Conservation (phyloP, 352 stramenopile genomes). For the Phytophthora sp. region DNA sequence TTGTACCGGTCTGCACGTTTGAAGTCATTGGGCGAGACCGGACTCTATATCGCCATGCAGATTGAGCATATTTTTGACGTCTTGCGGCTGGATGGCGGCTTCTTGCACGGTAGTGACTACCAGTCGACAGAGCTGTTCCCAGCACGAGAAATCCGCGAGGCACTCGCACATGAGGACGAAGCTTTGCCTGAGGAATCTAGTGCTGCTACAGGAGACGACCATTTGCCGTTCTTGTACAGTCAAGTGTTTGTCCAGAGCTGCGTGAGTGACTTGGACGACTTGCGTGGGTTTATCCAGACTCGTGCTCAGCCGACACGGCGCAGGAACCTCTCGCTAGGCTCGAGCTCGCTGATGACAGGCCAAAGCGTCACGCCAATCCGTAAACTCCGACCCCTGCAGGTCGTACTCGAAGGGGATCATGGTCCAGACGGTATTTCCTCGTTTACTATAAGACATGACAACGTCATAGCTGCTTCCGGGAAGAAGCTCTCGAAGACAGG, state of each 20-base stretch:
- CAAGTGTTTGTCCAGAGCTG: slow-evolving; percentile 74
- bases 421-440: neutral
- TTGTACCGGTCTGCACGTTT: slow-evolving; percentile 57
- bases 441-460: slow-evolving; percentile 10
- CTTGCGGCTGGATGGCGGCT: slow-evolving; percentile 37
- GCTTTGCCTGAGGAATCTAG: slow-evolving; percentile 7
- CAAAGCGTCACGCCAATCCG: slow-evolving; percentile 44
- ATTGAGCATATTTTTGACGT: slow-evolving; percentile 65
- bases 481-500: slow-evolving; percentile 4
- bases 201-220: slow-evolving; percentile 35
- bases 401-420: slow-evolving; percentile 43
- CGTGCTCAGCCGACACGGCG: slow-evolving; percentile 44
- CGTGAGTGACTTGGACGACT: slow-evolving; percentile 60
- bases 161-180: slow-evolving; percentile 17
- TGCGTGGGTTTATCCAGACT: slow-evolving; percentile 65
- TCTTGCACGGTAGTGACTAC: slow-evolving; percentile 21
- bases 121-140: slow-evolving; percentile 27
- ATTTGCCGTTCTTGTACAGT: slow-evolving; percentile 68
- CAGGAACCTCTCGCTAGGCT: slow-evolving; percentile 20
- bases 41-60: slow-evolving; percentile 63
- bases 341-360: slow-evolving; percentile 1
- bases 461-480: neutral
- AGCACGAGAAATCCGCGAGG: slow-evolving; percentile 16
- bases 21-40: slow-evolving; percentile 54
- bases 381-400: slow-evolving; percentile 69